Base-by-base conservation (phyloP, 139 green algal species). In the Zygnema circumcarinatum region DNA sequence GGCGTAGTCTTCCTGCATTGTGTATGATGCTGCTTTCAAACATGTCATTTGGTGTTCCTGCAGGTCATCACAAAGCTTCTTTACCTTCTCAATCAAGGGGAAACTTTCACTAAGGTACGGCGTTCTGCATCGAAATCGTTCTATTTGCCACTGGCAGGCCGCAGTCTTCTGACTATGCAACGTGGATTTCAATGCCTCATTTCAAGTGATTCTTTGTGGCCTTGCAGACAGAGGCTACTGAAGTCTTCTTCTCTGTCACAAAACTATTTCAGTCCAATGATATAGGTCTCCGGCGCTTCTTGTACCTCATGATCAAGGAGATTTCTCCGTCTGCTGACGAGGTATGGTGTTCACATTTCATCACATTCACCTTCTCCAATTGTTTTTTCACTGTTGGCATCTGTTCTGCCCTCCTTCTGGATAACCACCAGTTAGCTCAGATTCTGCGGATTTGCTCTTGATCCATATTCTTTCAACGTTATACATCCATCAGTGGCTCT, bases 31-130 rank as follows among this genome's bases (percentile, higher is more conserved):
- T 62, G 47, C 7, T 3, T 83, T 11, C 75, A 35, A 67, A 69
- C 22, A 16, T 32, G 72, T 67, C 33, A 2, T 2, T 83, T 83
- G 69, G 7, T 78, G 69, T 16, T 52, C 29, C 16, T 78, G 82
- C 95, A 99, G 96, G 96, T 99, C 83, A 99, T 99, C 88, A 99
- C 97, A 38, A 99, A 99, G 93, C 93, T 99, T 73, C 94, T 99
- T 7, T 99, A 99, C 87, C 92, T 99, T 68, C 91, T 98, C 1
- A 97, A 96, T 79, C 97, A 99, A 88, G 97, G 97, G 21, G 97
- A 99, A 83, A 94, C 91, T 1, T 98, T 99, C 92, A 99, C 96
- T 36, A 99, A 98, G 97, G 97, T 96, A 83, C 52, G 92, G 20
- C n/a, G 54, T n/a, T 33, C 54, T 72, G 54, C 69, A 39, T 3